Percentiles rank a stretch among this genome's conserved stretches.
phyloP scores from a whole-genome alignment of 2,329 filamentous ascomycete species.

The Sarocladiaceae sp. region DNA sequence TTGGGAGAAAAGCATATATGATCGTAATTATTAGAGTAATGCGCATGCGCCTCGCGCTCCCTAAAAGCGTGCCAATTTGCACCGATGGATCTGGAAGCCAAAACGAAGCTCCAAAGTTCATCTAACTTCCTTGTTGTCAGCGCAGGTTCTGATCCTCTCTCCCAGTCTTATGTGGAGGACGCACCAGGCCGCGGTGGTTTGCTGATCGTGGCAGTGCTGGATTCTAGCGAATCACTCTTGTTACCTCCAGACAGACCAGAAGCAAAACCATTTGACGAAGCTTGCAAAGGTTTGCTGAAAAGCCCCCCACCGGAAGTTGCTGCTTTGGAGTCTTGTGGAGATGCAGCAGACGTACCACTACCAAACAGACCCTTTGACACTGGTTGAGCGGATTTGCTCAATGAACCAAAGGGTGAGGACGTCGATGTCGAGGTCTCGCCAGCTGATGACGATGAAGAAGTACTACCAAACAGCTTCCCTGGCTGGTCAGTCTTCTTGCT shows the following conservation, averaged over 20 bases:
- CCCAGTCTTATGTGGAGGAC: background rate
- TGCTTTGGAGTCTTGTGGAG: too few species aligned
- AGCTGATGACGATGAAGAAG: too few species aligned
- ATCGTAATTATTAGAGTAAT: background rate
- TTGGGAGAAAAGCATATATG: background rate
- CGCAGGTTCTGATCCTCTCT: background rate
- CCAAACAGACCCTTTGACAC: too few species aligned
- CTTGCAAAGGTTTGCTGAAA: too few species aligned
- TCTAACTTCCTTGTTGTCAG: background rate
- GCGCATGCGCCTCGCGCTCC: background rate
- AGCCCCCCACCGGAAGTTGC: too few species aligned
- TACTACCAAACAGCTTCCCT: too few species aligned
- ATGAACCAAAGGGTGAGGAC: too few species aligned
- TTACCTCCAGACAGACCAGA: background rate
- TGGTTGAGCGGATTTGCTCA: too few species aligned
- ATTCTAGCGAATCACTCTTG: background rate
- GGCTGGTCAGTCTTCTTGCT: too few species aligned
- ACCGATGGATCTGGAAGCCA: background rate
- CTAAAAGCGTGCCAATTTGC: background rate
- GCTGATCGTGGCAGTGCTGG: too few species aligned
- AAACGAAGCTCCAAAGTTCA: background rate
- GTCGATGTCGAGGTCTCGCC: too few species aligned
- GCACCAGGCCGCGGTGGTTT: background rate
- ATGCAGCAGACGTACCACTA: too few species aligned
- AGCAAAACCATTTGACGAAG: background rate